Evolutionary conservation across 306 rosid species (phyloP), one percentile per base, ranked within the genome.

Genomic region (Prunus padus): DNA sequence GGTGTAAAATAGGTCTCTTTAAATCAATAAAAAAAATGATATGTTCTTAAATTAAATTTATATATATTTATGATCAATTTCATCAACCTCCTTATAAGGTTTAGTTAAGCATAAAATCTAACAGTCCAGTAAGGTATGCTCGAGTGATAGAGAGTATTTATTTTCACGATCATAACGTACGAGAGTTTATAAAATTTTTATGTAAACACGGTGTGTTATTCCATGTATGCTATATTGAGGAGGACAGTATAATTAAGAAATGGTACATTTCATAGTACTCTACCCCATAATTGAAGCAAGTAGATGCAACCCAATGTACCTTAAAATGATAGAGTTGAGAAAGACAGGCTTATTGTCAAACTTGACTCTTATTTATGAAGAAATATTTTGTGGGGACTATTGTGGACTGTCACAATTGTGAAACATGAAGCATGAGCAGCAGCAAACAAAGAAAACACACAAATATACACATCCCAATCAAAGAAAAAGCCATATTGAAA

Each of bases 401-500:
- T 13, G 68, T 69, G 66, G 79, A 81, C 71, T n/a, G 60, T 28
- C 86, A 64, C 80, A 10, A 61, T 50, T 72, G 75, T 70, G 28
- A 47, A 66, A 11, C 11, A 16, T 47, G 59, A 56, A 79, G 66
- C 42, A 37, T 64, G 22, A 47, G 71, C 54, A 67, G 26, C 76
- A 69, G 77, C 59, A 16, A 51, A 51, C 22, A 79, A 71, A 74
- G 61, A 63, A 73, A 79, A 79, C 57, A 80, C 66, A 28, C 10
- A 62, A 6, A 70, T 69, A 60, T 59, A 67, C 64, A 69, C 76
- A 84, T 69, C 82, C 80, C 72, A 55, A 67, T 50, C 60, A 50
- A 50, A 77, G 78, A 80, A 82, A 83, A 82, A 50, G 54, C 31
- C 20, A 67, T 19, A 57, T 79, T 81, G 84, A 82, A 86, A 82